A percentile compares a stretch with the other conserved stretches of the same genome.
These are phyloP conservation scores for Cryoendolithus antarcticus DNA, from an alignment of 2,329 filamentous ascomycete species.

Conservation along the genomic window DNA sequence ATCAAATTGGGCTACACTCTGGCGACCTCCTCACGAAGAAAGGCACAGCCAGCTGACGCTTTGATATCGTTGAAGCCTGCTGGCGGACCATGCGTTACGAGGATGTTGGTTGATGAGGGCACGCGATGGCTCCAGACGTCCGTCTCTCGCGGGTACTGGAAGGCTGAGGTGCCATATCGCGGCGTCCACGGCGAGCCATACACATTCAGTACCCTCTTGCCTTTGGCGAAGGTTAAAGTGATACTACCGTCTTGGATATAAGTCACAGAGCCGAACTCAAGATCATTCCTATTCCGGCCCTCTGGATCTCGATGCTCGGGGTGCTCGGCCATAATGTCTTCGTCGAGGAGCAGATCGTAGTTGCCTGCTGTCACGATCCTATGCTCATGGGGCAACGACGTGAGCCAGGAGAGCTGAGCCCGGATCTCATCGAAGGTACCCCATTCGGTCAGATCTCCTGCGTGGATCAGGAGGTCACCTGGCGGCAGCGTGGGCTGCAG, in stretches of 20 bases:
- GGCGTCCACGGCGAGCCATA: no score
- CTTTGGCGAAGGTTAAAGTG: no score
- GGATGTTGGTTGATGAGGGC: slow-evolving; percentile 60
- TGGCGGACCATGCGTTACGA: slow-evolving; percentile 73
- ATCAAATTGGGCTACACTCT: slow-evolving; percentile 63
- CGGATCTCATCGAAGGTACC: slow-evolving; percentile 67
- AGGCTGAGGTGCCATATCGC: slow-evolving; percentile 51
- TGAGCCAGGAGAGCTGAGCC: slow-evolving; percentile 70
- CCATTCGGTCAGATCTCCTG: slow-evolving; percentile 67
- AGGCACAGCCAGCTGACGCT: slow-evolving; percentile 54
- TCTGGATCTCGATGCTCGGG: no score
- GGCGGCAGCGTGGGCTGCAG: slow-evolving; percentile 47
- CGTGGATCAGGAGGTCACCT: slow-evolving; percentile 81
- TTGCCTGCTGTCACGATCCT: slow-evolving; percentile 81
- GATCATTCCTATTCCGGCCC: no score
- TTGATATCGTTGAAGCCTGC: slow-evolving; percentile 56
- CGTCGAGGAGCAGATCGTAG: slow-evolving; percentile 77
- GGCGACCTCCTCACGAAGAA: slow-evolving; percentile 59
- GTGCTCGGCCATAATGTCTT: no score
- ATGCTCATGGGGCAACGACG: slow-evolving; percentile 57
- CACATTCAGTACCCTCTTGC: no score
- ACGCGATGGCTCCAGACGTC: slow-evolving; percentile 64
- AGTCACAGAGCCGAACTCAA: no score
- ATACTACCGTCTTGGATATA: no score
- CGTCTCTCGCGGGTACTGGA: slow-evolving; percentile 55